Conservation (phyloP, 352 stramenopile genomes). For the Phytopythium kandeliae region DNA sequence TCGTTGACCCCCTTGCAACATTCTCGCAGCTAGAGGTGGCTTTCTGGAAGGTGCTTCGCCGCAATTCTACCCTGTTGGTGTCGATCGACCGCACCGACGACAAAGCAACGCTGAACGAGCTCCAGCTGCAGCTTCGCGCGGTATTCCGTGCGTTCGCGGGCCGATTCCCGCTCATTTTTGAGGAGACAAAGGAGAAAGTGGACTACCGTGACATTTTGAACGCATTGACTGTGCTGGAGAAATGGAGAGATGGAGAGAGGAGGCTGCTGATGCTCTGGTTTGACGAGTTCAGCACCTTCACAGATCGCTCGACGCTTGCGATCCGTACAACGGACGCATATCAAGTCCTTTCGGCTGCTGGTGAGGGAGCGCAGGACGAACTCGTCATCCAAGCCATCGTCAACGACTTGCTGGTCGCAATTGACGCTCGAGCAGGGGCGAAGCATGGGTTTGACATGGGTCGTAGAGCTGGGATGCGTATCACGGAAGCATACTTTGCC, state of each 20-base stretch:
- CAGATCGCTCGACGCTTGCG: conserved; percentile 17
- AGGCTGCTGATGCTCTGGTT: conserved; percentile 48
- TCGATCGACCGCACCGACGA: not conserved
- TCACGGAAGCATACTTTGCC: conserved; percentile 14
- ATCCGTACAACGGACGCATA: conserved; percentile 18
- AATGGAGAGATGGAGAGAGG: conserved; percentile 36
- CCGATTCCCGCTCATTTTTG: not conserved
- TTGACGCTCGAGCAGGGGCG: not conserved
- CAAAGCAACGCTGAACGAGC: not conserved
- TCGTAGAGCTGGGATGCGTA: conserved; percentile 4
- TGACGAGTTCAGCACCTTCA: conserved; percentile 36
- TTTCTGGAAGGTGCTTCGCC: conserved; percentile 20
- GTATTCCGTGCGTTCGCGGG: conserved; percentile 31
- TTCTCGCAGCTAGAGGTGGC: conserved; percentile 37
- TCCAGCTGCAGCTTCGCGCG: conserved; percentile 14
- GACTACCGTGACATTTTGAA: conserved; percentile 48
- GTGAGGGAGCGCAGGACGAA: conserved; percentile 35
- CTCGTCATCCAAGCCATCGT: conserved; percentile 25
- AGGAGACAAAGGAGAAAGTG: conserved; percentile 12
- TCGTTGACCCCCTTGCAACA: conserved; percentile 19
- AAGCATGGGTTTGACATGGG: conserved; percentile 9
- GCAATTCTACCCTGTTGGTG: conserved; percentile 3
- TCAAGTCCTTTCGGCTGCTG: conserved; percentile 28
- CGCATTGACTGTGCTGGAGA: conserved; percentile 39
- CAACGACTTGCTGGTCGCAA: not conserved